These are phyloP conservation scores for Gymnopus androsaceus DNA, from an alignment of 1,284 basidiomycete species.

Conservation along the genomic window DNA sequence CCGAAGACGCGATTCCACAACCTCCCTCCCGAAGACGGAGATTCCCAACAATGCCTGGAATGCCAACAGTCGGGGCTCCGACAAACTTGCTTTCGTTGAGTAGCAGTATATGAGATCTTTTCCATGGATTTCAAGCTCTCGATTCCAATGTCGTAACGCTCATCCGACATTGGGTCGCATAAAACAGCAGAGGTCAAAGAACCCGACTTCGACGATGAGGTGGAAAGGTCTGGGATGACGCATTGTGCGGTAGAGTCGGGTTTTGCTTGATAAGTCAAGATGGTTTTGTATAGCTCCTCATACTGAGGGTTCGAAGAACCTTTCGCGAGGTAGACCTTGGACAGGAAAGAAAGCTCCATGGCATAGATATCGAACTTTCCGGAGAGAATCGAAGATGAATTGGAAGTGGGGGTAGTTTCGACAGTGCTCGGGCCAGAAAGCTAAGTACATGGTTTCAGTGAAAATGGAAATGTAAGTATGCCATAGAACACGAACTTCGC, in stretches of 20 bases:
- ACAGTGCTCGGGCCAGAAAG: too few relatives aligned
- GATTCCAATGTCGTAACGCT: conserved; percentile 34
- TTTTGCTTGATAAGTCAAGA: conserved; percentile 39
- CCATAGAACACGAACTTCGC: too few relatives aligned
- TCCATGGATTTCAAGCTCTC: conserved; percentile 25
- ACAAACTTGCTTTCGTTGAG: conserved; percentile 20
- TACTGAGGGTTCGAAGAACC: conserved; percentile 30
- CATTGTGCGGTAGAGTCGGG: conserved; percentile 36
- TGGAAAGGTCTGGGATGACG: conserved; percentile 21
- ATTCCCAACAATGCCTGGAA: conserved; percentile 30
- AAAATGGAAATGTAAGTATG: too few relatives aligned
- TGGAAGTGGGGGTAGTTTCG: too few relatives aligned
- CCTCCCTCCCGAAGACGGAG: conserved; percentile 23
- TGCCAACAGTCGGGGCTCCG: conserved; percentile 22
- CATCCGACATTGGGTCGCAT: conserved; percentile 36
- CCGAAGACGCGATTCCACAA: conserved; percentile 35
- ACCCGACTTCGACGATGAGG: conserved; percentile 7
- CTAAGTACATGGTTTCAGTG: too few relatives aligned
- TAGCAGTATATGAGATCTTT: conserved; percentile 23
- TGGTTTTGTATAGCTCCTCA: conserved; percentile 35
- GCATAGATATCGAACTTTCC: conserved; percentile 44
- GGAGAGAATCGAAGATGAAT: conserved; percentile 16
- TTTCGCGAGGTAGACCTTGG: conserved; percentile 31
- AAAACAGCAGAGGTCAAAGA: conserved; percentile 25
- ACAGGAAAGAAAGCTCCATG: conserved; percentile 38